Evolutionary conservation across 176 grass and related monocot genomes (phyloP).

Genomic region (Pharus latifolius): DNA sequence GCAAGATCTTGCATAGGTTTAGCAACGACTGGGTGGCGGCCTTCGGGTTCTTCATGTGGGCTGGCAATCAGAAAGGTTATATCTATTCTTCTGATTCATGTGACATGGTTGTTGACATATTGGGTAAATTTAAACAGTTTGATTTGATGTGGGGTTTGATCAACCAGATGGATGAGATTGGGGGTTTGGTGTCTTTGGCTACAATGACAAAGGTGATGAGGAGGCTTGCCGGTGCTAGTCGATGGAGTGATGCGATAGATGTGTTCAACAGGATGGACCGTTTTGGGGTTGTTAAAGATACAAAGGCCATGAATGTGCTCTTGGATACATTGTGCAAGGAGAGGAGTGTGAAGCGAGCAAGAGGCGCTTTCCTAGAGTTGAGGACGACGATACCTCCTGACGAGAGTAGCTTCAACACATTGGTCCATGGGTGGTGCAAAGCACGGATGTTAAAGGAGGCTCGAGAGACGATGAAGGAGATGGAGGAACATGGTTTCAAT

Average conservation of each 20-base stretch:
- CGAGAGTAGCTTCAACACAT: constrained; percentile 58
- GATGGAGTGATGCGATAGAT: constrained; percentile 55
- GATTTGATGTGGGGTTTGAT: constrained; percentile 70
- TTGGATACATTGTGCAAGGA: constrained; percentile 76
- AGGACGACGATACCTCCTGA: constrained; percentile 37
- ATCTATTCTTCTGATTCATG: constrained; percentile 38
- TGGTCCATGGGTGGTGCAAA: constrained; percentile 82
- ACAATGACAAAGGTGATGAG: constrained; percentile 84
- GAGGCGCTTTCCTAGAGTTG: constrained; percentile 48
- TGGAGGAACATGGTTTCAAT: constrained; percentile 51
- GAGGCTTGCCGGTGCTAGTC: constrained; percentile 53
- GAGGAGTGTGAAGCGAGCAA: constrained; percentile 69
- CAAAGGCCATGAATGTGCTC: constrained; percentile 61
- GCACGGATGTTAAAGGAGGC: constrained; percentile 55
- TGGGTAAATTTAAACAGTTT: constrained; percentile 74
- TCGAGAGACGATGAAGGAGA: constrained; percentile 48
- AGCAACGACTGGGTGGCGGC: constrained; percentile 62
- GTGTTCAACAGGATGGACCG: constrained; percentile 38
- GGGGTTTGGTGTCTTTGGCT: constrained; percentile 42
- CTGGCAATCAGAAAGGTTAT: constrained; percentile 32
- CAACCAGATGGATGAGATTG: constrained; percentile 39
- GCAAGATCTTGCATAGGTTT: constrained; percentile 55
- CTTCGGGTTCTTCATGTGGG: constrained; percentile 87
- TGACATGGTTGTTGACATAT: constrained; percentile 56
- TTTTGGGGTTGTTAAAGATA: constrained; percentile 64